phyloP scores from a whole-genome alignment of 345 rosid species.

The Eucalyptus marginata region DNA sequence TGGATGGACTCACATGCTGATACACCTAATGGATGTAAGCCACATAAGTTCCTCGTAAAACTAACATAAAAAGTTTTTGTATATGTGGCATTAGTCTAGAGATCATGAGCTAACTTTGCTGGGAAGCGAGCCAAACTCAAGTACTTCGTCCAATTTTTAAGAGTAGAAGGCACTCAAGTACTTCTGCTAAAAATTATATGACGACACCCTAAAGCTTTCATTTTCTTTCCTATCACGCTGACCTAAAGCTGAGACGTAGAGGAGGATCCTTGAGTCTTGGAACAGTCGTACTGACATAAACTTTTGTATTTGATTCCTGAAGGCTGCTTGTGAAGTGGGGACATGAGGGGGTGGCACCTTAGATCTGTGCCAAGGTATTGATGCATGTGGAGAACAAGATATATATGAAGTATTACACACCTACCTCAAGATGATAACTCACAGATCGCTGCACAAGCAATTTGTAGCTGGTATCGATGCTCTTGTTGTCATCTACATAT shows the following conservation, averaged over 20 bases:
- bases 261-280: background rate
- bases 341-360: background rate
- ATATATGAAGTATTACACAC: background rate
- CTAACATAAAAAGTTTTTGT: background rate
- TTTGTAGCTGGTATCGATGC: background rate
- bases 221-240: background rate
- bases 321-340: background rate
- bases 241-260: background rate
- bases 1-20: background rate
- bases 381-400: background rate
- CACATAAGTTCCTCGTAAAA: background rate
- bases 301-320: background rate
- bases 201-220: background rate
- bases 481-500: background rate
- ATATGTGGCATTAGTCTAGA: background rate
- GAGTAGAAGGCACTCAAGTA: background rate
- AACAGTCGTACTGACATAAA: background rate
- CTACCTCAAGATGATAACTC: background rate
- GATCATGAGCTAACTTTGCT: conserved; percentile 15
- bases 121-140: conserved; percentile 11
- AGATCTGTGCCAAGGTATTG: background rate
- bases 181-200: background rate
- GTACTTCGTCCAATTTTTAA: background rate
- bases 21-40: background rate
- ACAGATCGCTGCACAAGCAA: background rate